Evolutionary conservation across 2,329 filamentous ascomycete genomes (phyloP).

Genomic region (Colletotrichum gloeosporioides): DNA sequence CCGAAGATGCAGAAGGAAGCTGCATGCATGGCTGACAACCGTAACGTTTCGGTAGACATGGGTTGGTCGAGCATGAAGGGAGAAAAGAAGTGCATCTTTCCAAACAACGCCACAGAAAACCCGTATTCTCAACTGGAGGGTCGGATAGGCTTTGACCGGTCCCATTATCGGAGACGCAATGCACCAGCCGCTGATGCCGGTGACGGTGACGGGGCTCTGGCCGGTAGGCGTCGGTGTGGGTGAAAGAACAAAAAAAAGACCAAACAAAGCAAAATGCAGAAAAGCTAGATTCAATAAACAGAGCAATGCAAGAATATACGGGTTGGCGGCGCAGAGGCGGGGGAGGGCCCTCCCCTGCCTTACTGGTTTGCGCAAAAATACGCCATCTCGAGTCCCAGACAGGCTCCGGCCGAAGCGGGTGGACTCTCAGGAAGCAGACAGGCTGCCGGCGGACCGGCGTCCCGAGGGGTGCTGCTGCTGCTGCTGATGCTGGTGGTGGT

Average conservation of each 20-base stretch:
- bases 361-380: background rate
- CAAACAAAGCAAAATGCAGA: background rate
- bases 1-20: background rate
- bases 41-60: background rate
- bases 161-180: background rate
- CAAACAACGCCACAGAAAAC: background rate
- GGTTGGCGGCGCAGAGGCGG: background rate
- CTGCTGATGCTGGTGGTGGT: background rate
- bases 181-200: background rate
- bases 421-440: conserved; percentile 1
- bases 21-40: background rate
- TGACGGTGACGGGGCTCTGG: background rate
- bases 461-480: background rate
- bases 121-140: conserved; percentile 1
- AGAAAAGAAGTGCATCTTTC: background rate
- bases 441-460: background rate
- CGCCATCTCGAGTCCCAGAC: background rate
- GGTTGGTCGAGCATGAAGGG: background rate
- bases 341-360: background rate
- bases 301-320: background rate
- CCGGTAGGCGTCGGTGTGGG: background rate
- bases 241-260: background rate
- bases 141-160: background rate
- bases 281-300: background rate
- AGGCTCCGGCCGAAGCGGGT: background rate